Conservation (phyloP, 1,284 basidiomycete genomes). For the Fomes fomentarius region DNA sequence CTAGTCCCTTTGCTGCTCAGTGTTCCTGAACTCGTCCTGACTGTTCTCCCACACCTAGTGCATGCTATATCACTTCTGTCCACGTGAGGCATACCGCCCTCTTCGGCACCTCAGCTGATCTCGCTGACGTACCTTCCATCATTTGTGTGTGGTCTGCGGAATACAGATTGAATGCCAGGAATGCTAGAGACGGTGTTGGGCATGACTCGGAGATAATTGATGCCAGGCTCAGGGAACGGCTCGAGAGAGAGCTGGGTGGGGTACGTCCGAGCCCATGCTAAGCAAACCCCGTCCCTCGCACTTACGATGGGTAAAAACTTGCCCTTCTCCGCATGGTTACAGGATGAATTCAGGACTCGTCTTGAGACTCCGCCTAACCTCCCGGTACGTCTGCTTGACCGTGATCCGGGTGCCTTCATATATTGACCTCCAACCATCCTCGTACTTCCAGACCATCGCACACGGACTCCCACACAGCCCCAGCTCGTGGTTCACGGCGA, state of each 20-base stretch:
- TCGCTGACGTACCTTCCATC: not conserved
- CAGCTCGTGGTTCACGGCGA: constrained; percentile 19
- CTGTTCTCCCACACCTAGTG: constrained; percentile 1
- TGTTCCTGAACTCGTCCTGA: not conserved
- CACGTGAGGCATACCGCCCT: constrained; percentile 1
- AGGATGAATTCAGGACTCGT: constrained; percentile 3
- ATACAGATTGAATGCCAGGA: constrained; percentile 14
- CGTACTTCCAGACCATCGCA: constrained; percentile 12
- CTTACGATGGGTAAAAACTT: not conserved
- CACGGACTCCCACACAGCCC: constrained; percentile 13
- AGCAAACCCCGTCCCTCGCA: too few relatives aligned
- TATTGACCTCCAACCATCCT: too few relatives aligned
- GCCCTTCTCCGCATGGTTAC: not conserved
- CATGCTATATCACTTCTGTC: constrained; percentile 18
- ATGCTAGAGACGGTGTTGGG: constrained; percentile 5
- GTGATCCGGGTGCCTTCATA: too few relatives aligned
- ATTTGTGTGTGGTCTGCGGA: not conserved
- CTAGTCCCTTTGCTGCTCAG: not conserved
- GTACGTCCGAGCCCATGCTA: too few relatives aligned
- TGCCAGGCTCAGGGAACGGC: constrained; percentile 17
- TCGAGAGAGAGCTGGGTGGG: constrained; percentile 14
- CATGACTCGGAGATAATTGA: constrained; percentile 19
- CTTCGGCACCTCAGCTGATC: not conserved
- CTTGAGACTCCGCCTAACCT: constrained; percentile 18
- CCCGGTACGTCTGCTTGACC: constrained; percentile 11